Base-by-base conservation (phyloP, 352 stramenopile species). In the Peronospora destructor region DNA sequence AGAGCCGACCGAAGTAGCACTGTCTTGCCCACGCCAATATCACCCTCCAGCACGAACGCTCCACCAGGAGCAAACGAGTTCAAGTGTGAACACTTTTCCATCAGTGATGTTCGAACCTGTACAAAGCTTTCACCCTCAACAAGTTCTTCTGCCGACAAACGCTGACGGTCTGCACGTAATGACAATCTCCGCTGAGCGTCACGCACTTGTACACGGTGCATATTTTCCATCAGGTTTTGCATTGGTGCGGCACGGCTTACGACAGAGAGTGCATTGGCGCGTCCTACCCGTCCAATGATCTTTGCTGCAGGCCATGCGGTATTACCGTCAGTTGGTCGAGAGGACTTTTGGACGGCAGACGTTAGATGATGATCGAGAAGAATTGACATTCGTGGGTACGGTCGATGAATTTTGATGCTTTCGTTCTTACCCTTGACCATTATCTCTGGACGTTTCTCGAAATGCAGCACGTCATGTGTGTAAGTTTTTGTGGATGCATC, bases 351-450 rank as follows among this genome's bases (percentile, higher is more conserved):
- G 6, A 59, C 21, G 0, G 63, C 60, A 21, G 68, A 68, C 13
- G 76, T 78, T 25, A 89, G 44, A 32, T 87, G 77, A 45, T 87
- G 86, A 42, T 83, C 75, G 29, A 91, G 42, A 16, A 91, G 45
- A 30, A 84, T 89, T 8, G 83, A 94, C 83, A 94, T 94, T 35
- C 79, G 73, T 35, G 81, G 79, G 45, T 94, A 94, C 49, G 83
- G 83, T 4, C 83, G 76, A 42, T 91, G 81, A 58, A 94, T 91
- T 49, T 88, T 87, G 46, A 94, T 88, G 44, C 83, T 88, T 58
- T 94, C 83, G 50, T 91, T 87, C 56, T 97, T 97, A 37, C 90
- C 90, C 57, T 97, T 97, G 43, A 97, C 84, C 54, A 86, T 83
- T 54, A 96, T 95, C 56, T 93, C 70, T 0, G 71, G 78, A 6